These are phyloP conservation scores for Candida stauntonica DNA, from an alignment of 805 yeast genomes.

Conservation along the genomic window DNA sequence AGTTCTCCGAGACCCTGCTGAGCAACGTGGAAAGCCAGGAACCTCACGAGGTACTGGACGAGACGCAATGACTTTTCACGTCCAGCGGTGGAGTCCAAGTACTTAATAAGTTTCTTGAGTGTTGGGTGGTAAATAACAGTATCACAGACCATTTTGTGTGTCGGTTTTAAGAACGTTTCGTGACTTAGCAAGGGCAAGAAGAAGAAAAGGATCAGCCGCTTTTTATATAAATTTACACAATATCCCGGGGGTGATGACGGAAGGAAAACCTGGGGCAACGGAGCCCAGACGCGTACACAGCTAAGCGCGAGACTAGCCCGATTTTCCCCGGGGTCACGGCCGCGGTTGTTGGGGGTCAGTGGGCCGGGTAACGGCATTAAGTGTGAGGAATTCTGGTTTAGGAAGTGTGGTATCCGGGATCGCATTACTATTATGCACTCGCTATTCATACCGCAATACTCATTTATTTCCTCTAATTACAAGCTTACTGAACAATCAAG, in stretches of 20 bases:
- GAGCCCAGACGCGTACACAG: too few species aligned
- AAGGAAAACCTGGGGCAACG: constrained; percentile 12
- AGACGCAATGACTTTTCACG: constrained; percentile 78
- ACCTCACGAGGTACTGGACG: constrained; percentile 75
- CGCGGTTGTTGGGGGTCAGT: too few species aligned
- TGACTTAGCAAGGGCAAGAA: background rate
- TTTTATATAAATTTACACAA: constrained; percentile 1
- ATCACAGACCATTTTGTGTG: constrained; percentile 56
- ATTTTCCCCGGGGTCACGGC: background rate
- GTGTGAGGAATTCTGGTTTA: too few species aligned
- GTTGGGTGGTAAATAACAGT: constrained; percentile 72
- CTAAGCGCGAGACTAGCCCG: too few species aligned
- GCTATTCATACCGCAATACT: background rate
- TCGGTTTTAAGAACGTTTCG: background rate
- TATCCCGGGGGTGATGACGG: constrained; percentile 2
- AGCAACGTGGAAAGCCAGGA: constrained; percentile 57
- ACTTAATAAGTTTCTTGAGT: constrained; percentile 52
- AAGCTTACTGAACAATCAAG: constrained; percentile 22
- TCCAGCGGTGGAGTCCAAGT: constrained; percentile 65
- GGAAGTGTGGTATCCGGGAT: background rate
- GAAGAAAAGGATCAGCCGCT: background rate
- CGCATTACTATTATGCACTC: background rate
- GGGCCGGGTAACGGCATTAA: too few species aligned
- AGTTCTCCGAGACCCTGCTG: constrained; percentile 51
- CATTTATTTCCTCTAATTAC: background rate